Evolutionary conservation across 495 filamentous ascomycete species (phyloP).

Genomic region (Xylaria acuta): DNA sequence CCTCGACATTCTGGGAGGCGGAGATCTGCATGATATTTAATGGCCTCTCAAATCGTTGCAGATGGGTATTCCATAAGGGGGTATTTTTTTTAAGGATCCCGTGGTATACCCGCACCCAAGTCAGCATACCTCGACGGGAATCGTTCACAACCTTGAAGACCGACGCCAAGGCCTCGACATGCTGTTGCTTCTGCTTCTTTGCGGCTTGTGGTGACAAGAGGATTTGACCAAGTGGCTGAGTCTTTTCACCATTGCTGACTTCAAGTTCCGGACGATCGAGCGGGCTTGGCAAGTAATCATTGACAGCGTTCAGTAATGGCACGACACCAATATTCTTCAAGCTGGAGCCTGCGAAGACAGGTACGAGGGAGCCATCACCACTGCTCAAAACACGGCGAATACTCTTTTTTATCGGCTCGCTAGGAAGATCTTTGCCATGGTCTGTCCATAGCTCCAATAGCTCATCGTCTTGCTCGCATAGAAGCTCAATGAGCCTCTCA

Average conservation of each 20-base stretch:
- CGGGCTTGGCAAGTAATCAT: slow-evolving; percentile 86
- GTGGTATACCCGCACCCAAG: slow-evolving; percentile 92
- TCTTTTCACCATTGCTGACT: slow-evolving; percentile 67
- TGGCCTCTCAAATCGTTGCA: slow-evolving; percentile 80
- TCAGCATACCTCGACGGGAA: slow-evolving; percentile 80
- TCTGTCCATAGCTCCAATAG: slow-evolving; percentile 86
- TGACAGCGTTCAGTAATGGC: slow-evolving; percentile 85
- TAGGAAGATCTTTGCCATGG: slow-evolving; percentile 70
- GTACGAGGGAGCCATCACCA: slow-evolving; percentile 69
- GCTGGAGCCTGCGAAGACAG: slow-evolving; percentile 90
- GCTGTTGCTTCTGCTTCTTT: slow-evolving; percentile 53
- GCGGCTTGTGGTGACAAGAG: slow-evolving; percentile 51
- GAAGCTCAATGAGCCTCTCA: slow-evolving; percentile 75
- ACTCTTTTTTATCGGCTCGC: slow-evolving; percentile 69
- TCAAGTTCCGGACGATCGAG: slow-evolving; percentile 78
- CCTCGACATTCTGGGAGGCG: slow-evolving; percentile 84
- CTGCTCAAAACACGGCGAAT: slow-evolving; percentile 75
- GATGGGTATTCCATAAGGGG: slow-evolving; percentile 84
- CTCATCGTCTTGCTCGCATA: slow-evolving; percentile 85
- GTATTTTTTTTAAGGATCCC: slow-evolving; percentile 76
- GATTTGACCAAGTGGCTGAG: slow-evolving; percentile 59
- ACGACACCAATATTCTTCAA: slow-evolving; percentile 95
- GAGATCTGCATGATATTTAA: slow-evolving; percentile 90
- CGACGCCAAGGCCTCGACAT: slow-evolving; percentile 76
- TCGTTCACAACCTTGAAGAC: slow-evolving; percentile 99